These are phyloP conservation scores for Coffea humblotiana DNA, from an alignment of 305 asterid genomes.

Conservation along the genomic window DNA sequence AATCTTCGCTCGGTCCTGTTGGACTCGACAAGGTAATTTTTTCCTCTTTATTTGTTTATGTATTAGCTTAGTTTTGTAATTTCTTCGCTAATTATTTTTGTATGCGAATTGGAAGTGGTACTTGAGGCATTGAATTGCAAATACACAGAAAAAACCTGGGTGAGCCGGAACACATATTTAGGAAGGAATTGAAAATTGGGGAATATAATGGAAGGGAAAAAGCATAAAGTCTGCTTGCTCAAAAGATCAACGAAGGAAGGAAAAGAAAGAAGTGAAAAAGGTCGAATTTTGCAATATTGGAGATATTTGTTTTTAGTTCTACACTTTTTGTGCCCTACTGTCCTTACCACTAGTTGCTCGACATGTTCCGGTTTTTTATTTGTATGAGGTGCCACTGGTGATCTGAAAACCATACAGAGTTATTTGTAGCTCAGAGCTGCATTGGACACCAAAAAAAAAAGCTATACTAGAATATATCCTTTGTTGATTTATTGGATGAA, in stretches of 20 bases:
- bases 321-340: not conserved
- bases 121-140: not conserved
- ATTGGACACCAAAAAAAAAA: too few species aligned
- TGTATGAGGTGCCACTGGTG: too few species aligned
- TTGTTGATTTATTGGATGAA: too few species aligned
- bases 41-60: not conserved
- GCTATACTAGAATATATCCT: too few species aligned
- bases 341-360: too few species aligned
- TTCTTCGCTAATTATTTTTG: not conserved
- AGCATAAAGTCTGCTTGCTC: not conserved
- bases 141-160: not conserved
- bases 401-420: too few species aligned
- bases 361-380: too few species aligned
- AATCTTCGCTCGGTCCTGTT: slow-evolving; percentile 90
- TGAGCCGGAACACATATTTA: not conserved
- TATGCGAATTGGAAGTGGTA: not conserved
- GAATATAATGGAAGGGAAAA: not conserved
- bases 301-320: too few species aligned
- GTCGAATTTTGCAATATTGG: too few species aligned
- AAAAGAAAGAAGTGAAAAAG: not conserved
- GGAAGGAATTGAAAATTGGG: not conserved
- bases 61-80: not conserved
- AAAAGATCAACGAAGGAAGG: not conserved
- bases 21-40: slow-evolving; percentile 84
- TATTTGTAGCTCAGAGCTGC: too few species aligned